Base-by-base conservation (phyloP, 305 asterid species). In the Euphrasia arctica region DNA sequence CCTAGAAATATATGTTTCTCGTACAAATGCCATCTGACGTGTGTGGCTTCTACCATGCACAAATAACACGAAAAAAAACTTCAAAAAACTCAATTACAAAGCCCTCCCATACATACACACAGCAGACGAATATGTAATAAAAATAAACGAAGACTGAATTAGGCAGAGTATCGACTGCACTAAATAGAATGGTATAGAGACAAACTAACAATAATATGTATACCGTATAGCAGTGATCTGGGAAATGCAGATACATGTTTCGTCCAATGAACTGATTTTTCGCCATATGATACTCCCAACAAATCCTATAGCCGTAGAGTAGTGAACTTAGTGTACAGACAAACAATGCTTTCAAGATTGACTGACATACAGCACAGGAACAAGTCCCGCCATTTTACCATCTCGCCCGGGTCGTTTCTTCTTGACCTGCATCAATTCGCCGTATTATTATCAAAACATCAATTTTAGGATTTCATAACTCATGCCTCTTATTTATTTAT, bases 321-420 rank as follows among this genome's bases (percentile, higher is more conserved):
- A 50, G 32, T 27, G 18, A 52, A 12, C 58, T 58, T 63, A 13
- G 54, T 64, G 56, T 42, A 64, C 71, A 27, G 56, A 54, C 39
- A 3, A 32, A 32, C 14, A 58, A 32, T 14, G 52, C 11, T 12
- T 62, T 89, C 82, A 90, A 65, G 98, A 87, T 62, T 74, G 89
- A 60, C 82, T 87, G 76, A 93, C 95, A 69, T 93, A 93, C 12
- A 93, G 95, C 70, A 93, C 98, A 10, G 98, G 98, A 70, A 93
- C 97, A 34, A 93, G 89, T 50, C 98, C 98, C 2, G 95, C 94
- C 90, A 83, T 79, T 83, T 86, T 93, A 14, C 98, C 98, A 60
- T 93, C 98, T 78, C 95, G 82, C 36, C 97, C 96, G 0, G 95
- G 94, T 12, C 95, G 94, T 77, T 90, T 93, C 80, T 93, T 93